phyloP scores from a whole-genome alignment of 306 rosid genomes.

The Vigna mungo region DNA sequence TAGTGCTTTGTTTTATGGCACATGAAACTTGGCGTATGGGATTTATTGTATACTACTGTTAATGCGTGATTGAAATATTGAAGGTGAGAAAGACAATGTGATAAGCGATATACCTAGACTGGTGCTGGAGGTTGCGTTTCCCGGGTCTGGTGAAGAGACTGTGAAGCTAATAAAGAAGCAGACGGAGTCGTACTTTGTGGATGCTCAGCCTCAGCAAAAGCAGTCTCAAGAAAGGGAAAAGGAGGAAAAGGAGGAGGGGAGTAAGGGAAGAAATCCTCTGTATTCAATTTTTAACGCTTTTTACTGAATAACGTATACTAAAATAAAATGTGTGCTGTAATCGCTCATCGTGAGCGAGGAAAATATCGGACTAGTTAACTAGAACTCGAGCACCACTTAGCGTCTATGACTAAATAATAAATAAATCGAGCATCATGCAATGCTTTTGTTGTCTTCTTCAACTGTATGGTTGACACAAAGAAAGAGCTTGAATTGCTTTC shows the following conservation, averaged over 20 bases:
- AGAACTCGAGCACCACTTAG: not conserved
- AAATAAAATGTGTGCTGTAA: not conserved
- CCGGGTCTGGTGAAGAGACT: conserved; percentile 40
- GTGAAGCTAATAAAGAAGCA: conserved; percentile 44
- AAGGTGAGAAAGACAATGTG: conserved; percentile 52
- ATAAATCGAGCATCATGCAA: conserved; percentile 7
- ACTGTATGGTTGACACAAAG: no score
- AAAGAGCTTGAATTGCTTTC: no score
- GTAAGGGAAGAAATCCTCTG: not conserved
- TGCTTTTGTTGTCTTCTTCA: not conserved
- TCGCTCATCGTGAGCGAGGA: not conserved
- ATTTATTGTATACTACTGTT: no score
- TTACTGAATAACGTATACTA: conserved; percentile 15
- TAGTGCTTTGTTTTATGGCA: no score
- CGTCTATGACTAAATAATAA: conserved; percentile 12
- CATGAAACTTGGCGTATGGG: no score
- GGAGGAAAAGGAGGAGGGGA: no score
- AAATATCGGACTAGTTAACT: not conserved
- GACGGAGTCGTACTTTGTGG: conserved; percentile 46
- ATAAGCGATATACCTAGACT: conserved; percentile 41
- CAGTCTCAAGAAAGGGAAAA: not conserved
- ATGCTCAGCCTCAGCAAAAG: conserved; percentile 30
- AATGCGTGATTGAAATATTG: not conserved
- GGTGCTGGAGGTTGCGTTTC: conserved; percentile 46
- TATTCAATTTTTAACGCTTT: conserved; percentile 29